A percentile compares a stretch with the other conserved stretches of the same genome.
phyloP scores from a whole-genome alignment of 371 early-diverging fungal genomes.

The Dichotomocladium elegans region DNA sequence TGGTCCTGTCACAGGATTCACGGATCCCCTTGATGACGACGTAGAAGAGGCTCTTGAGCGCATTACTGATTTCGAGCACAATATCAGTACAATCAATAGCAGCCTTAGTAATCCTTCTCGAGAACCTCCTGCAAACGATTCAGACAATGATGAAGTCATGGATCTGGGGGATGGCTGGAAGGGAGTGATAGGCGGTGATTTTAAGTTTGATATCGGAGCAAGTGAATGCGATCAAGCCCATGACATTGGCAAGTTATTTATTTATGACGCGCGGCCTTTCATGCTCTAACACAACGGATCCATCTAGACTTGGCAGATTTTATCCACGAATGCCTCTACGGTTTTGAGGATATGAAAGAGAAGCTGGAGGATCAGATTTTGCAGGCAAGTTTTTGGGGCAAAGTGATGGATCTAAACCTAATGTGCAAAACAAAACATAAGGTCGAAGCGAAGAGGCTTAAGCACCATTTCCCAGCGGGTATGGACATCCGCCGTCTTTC shows the following conservation, averaged over 20 bases:
- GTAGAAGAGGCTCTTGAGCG: conserved; percentile 43
- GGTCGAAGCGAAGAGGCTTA: conserved; percentile 31
- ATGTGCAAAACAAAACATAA: neutral
- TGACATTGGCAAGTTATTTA: neutral
- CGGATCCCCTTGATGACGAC: conserved; percentile 43
- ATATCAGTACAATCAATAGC: conserved; percentile 21
- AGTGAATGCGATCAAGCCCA: neutral
- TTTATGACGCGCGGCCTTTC: neutral
- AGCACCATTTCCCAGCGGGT: conserved; percentile 18
- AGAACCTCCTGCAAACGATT: neutral
- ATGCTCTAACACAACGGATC: neutral
- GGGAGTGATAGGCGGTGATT: conserved; percentile 24
- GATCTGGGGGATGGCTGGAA: conserved; percentile 49
- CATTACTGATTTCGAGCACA: conserved; percentile 30
- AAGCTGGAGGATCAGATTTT: conserved; percentile 26
- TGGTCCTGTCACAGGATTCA: conserved; percentile 42
- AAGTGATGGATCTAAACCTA: neutral
- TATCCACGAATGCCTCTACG: conserved; percentile 21
- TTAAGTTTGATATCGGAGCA: conserved; percentile 1
- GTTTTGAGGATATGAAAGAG: conserved; percentile 36
- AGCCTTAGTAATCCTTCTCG: neutral
- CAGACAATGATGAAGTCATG: conserved; percentile 16
- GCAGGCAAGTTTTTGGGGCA: conserved; percentile 1
- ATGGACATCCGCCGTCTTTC: conserved; percentile 34
- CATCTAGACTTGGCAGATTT: conserved; percentile 16